Conservation (phyloP, 805 yeast species). For the Metschnikowia hibisci region DNA sequence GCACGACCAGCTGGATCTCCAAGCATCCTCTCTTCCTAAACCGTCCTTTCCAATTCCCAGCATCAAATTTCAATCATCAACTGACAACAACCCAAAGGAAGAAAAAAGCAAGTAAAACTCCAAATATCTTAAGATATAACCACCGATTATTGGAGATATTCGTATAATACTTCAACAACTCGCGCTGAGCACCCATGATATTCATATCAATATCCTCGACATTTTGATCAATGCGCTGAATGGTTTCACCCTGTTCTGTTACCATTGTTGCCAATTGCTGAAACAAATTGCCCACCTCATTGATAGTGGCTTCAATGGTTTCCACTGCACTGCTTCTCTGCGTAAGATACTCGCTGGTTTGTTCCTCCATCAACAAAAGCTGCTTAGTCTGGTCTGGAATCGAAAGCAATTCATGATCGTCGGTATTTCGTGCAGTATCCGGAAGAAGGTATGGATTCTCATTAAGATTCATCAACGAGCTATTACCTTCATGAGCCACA, state of each 20-base stretch:
- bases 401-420: conserved; percentile 47
- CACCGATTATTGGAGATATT: conserved; percentile 86
- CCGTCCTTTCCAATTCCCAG: neutral
- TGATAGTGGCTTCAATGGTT: conserved; percentile 93
- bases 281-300: conserved; percentile 91
- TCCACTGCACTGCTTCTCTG: conserved; percentile 89
- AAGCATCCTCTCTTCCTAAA: too few species aligned
- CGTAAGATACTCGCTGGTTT: conserved; percentile 67
- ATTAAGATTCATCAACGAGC: conserved; percentile 21
- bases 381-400: conserved; percentile 82
- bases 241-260: conserved; percentile 93
- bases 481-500: conserved; percentile 11
- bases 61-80: conserved; percentile 19
- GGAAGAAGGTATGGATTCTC: conserved; percentile 39
- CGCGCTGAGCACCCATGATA: conserved; percentile 91
- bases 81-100: conserved; percentile 76
- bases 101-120: conserved; percentile 74
- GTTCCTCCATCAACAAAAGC: conserved; percentile 80
- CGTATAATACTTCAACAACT: conserved; percentile 83
- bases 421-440: conserved; percentile 21
- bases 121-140: conserved; percentile 86
- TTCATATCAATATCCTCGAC: conserved; percentile 90
- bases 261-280: conserved; percentile 97
- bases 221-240: conserved; percentile 91
- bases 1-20: too few species aligned